phyloP scores from a whole-genome alignment of 2,329 filamentous ascomycete genomes.

The Pestalotiopsis sp. region DNA sequence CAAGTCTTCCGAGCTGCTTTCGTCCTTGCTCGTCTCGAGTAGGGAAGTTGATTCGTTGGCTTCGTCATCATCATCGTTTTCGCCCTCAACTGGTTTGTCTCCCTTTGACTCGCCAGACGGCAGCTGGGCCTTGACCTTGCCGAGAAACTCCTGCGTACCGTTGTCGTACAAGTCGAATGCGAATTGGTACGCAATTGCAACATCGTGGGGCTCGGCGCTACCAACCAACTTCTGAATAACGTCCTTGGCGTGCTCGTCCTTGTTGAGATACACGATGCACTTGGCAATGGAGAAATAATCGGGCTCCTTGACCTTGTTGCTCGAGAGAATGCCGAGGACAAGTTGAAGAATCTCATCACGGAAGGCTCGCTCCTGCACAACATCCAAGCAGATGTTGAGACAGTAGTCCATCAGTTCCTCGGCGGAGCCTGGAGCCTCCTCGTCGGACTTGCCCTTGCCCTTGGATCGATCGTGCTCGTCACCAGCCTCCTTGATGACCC shows the following conservation, averaged over 20 bases:
- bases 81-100: slow-evolving; percentile 43
- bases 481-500: slow-evolving; percentile 85
- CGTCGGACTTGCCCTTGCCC: slow-evolving; percentile 54
- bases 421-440: slow-evolving; percentile 58
- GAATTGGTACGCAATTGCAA: slow-evolving; percentile 92
- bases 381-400: slow-evolving; percentile 93
- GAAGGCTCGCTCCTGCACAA: slow-evolving; percentile 89
- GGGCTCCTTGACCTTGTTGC: slow-evolving; percentile 79
- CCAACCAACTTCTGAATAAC: slow-evolving; percentile 82
- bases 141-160: slow-evolving; percentile 93
- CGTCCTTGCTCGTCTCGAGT: slow-evolving; percentile 50
- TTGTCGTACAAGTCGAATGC: slow-evolving; percentile 99
- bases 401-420: slow-evolving; percentile 98
- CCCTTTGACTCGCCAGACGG: slow-evolving; percentile 53
- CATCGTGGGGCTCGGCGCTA: slow-evolving; percentile 74
- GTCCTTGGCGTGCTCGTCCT: slow-evolving; percentile 84
- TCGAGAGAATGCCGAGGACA: slow-evolving; percentile 85
- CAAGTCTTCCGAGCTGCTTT: slow-evolving; percentile 48
- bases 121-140: slow-evolving; percentile 81
- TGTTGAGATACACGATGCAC: slow-evolving; percentile 93
- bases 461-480: slow-evolving; percentile 77
- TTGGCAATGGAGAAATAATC: slow-evolving; percentile 99
- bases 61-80: slow-evolving; percentile 39
- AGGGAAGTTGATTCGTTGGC: slow-evolving; percentile 49
- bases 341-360: slow-evolving; percentile 82